A percentile compares a stretch with the other conserved stretches of the same genome.
Conservation (phyloP, 441 rosid genomes). For the Geranium incanum region DNA sequence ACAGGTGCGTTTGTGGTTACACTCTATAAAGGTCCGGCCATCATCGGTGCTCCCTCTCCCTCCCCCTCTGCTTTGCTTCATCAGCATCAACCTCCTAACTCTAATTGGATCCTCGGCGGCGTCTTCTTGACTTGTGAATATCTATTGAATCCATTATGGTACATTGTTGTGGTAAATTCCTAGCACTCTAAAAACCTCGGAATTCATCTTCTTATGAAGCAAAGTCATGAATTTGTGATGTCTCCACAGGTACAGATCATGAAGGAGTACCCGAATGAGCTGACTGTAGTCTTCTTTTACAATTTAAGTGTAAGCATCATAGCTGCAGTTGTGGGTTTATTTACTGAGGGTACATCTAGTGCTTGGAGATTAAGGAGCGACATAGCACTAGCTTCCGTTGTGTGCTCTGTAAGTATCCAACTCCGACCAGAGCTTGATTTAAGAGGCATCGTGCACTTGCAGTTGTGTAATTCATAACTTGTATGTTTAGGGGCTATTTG, state of each 20-base stretch:
- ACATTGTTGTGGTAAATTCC: constrained; percentile 54
- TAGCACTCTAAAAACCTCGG: neutral
- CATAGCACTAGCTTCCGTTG: constrained; percentile 40
- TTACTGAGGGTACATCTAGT: constrained; percentile 31
- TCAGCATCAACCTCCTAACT: constrained; percentile 11
- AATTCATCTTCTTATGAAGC: neutral
- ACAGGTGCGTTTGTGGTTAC: constrained; percentile 47
- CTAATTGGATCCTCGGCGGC: constrained; percentile 56
- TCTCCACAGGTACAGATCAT: constrained; percentile 47
- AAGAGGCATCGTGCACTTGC: neutral
- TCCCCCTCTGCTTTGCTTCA: neutral
- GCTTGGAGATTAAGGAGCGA: constrained; percentile 46
- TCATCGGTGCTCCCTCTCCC: constrained; percentile 10
- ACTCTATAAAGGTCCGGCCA: constrained; percentile 23
- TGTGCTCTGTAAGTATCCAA: constrained; percentile 44
- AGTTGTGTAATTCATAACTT: neutral
- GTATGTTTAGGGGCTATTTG: constrained; percentile 50
- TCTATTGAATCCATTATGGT: constrained; percentile 53
- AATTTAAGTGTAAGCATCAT: constrained; percentile 45
- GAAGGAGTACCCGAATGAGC: constrained; percentile 60
- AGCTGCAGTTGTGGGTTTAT: constrained; percentile 40
- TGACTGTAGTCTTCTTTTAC: constrained; percentile 54
- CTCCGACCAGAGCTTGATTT: neutral
- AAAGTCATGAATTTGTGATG: neutral
- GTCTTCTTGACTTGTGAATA: constrained; percentile 51